Percentiles rank a stretch among this genome's conserved stretches.
Conservation (phyloP, 1,284 basidiomycete genomes). For the Apiotrichum sp. region DNA sequence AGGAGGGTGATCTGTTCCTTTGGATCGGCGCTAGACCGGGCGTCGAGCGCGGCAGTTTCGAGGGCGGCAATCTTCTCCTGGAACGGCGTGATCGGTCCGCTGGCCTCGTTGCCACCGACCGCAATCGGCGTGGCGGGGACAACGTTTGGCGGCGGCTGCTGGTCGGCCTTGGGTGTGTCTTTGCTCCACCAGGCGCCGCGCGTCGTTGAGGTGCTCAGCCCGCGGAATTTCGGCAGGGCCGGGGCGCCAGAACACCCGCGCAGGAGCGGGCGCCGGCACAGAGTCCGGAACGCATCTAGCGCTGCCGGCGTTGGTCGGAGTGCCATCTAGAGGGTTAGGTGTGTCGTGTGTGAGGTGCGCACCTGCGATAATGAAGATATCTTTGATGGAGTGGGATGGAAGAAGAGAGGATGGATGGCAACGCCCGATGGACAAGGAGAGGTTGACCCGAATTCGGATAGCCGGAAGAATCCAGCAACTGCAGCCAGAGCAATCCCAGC, state of each 20-base stretch:
- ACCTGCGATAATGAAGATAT: too few species aligned
- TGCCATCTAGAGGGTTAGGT: slow-evolving; percentile 5
- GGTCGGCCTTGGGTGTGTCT: neutral
- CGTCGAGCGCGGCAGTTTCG: slow-evolving; percentile 25
- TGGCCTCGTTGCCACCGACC: neutral
- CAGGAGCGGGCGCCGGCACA: slow-evolving; percentile 5
- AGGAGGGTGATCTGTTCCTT: slow-evolving; percentile 33
- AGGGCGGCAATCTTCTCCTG: slow-evolving; percentile 38
- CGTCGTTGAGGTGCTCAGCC: slow-evolving; percentile 1
- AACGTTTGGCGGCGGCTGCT: too few species aligned
- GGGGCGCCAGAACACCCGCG: neutral
- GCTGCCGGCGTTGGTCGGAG: slow-evolving; percentile 14
- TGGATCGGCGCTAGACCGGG: slow-evolving; percentile 16
- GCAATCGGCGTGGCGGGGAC: too few species aligned
- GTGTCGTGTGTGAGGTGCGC: too few species aligned
- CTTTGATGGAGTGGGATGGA: too few species aligned
- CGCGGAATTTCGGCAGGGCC: neutral
- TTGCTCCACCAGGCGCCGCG: neutral
- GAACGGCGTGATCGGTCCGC: slow-evolving; percentile 27
- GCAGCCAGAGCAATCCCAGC: too few species aligned
- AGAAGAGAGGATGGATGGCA: too few species aligned
- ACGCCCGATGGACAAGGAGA: too few species aligned
- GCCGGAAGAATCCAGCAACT: too few species aligned
- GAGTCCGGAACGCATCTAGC: slow-evolving; percentile 9
- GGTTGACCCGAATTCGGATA: too few species aligned